Conservation (phyloP, 495 filamentous ascomycete species). For the Chaetomium cochliodes region DNA sequence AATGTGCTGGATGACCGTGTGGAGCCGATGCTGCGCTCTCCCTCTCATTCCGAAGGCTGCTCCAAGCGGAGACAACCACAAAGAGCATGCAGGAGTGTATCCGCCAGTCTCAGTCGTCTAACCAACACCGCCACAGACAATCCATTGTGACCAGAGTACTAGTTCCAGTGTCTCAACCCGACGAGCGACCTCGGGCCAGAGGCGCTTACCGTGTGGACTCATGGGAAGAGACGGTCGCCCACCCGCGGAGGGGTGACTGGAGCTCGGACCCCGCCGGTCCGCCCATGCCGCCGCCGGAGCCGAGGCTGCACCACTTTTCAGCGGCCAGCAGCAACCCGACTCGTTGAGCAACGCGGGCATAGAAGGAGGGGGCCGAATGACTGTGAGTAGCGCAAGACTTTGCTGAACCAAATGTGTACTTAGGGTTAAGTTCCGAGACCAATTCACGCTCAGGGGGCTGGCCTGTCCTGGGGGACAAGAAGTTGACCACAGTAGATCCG, state of each 20-base stretch:
- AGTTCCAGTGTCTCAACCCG: conserved; percentile 58
- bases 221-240: conserved; percentile 51
- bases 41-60: conserved; percentile 31
- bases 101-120: conserved; percentile 22
- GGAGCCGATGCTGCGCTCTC: conserved; percentile 45
- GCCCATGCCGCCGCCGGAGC: conserved; percentile 31
- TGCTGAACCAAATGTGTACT: conserved; percentile 54
- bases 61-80: conserved; percentile 16
- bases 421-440: conserved; percentile 81
- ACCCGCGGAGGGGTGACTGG: conserved; percentile 42
- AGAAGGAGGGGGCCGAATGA: conserved; percentile 44
- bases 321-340: conserved; percentile 31
- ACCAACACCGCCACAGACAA: conserved; percentile 45
- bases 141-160: conserved; percentile 57
- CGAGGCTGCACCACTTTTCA: conserved; percentile 42
- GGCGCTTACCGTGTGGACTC: conserved; percentile 64
- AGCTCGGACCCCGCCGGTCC: conserved; percentile 43
- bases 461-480: conserved; percentile 22
- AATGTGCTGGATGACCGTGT: conserved; percentile 41
- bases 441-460: conserved; percentile 50
- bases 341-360: conserved; percentile 30
- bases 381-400: conserved; percentile 47
- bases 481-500: conserved; percentile 31
- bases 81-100: conserved; percentile 29
- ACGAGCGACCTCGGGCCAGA: conserved; percentile 62